Base-by-base conservation (phyloP, 2,329 filamentous ascomycete species). In the Neurospora sp. region DNA sequence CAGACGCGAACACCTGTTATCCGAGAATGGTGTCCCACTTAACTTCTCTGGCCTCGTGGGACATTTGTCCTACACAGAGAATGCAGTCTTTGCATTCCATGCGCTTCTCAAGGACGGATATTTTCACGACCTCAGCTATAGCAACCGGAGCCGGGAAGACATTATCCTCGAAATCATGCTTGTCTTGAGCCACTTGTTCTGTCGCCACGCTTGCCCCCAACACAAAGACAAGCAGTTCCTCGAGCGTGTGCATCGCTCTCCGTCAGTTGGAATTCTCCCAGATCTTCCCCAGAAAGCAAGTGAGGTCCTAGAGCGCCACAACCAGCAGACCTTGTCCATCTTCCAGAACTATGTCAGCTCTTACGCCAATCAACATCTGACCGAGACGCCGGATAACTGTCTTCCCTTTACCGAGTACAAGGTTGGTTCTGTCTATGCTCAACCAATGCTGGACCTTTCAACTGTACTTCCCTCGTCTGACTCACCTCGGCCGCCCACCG, bases 51-150 rank as follows among this genome's bases (percentile, higher is more conserved):
- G 88, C 0, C 83, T 88, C 3, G 85, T 93, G 0, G 87, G 88
- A 0, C 91, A 93, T 78, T 80, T 95, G 1, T 93, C 93, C 80
- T 93, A 89, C 74, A 91, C 89, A 0, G 91, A 93, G 74, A 92
- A 91, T 74, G 87, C 89, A 0, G 88, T 87, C 5, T 93, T 94
- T 76, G 90, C 91, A 0, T 92, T 94, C 79, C 91, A 94, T 76
- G 87, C 90, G 1, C 81, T 95, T 10, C 80, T 95, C 1, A 89
- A 88, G 70, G 86, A 85, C 2, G 91, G 91, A 0, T 93, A 91
- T 75, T 91, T 94, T 77, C 81, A 84, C 71, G 67, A 82, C 28
- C 79, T 94, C 0, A 92, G 90, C 76, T 82, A 82, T 2, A 81
- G 85, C 17, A 83, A 92, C 41, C 78, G 85, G 62, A 80, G 77